These are phyloP conservation scores for Rehmannia glutinosa DNA, from an alignment of 257 asterid species.

Conservation along the genomic window DNA sequence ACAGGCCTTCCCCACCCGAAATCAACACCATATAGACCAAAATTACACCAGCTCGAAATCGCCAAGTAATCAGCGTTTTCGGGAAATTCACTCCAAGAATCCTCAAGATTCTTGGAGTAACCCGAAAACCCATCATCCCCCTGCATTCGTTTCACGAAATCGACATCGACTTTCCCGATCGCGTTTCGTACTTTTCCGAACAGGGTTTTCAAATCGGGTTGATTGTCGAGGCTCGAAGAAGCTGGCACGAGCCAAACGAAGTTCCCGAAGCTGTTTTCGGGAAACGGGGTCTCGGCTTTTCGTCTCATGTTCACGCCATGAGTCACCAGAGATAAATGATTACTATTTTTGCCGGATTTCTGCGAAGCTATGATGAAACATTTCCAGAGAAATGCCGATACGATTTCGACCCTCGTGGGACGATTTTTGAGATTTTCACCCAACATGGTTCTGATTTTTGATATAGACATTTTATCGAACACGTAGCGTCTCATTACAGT, in stretches of 20 bases:
- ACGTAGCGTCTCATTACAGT: slow-evolving; percentile 36
- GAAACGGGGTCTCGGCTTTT: slow-evolving; percentile 24
- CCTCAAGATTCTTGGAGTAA: slow-evolving; percentile 29
- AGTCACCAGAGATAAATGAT: slow-evolving; percentile 13
- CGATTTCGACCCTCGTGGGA: slow-evolving; percentile 32
- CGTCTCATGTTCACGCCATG: slow-evolving; percentile 45
- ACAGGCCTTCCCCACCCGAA: slow-evolving; percentile 38
- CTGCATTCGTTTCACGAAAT: slow-evolving; percentile 31
- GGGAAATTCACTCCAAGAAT: slow-evolving; percentile 19
- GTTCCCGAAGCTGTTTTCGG: slow-evolving; percentile 37
- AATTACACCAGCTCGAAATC: slow-evolving; percentile 49
- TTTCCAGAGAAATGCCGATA: slow-evolving; percentile 41
- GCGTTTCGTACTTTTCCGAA: slow-evolving; percentile 26
- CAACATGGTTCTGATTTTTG: slow-evolving; percentile 12
- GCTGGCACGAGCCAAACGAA: slow-evolving; percentile 40
- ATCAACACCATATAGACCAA: slow-evolving; percentile 35
- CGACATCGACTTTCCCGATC: slow-evolving; percentile 20
- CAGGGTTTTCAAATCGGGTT: slow-evolving; percentile 4
- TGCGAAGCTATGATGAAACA: slow-evolving; percentile 28
- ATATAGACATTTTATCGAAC: slow-evolving; percentile 25
- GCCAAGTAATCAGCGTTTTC: slow-evolving; percentile 29
- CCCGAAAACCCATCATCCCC: slow-evolving; percentile 32
- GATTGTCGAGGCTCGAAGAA: not conserved
- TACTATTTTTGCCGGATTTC: not conserved
- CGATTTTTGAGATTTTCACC: not conserved